phyloP scores from a whole-genome alignment of 2,329 filamentous ascomycete species.

The Phyllosticta paracitricarpa region DNA sequence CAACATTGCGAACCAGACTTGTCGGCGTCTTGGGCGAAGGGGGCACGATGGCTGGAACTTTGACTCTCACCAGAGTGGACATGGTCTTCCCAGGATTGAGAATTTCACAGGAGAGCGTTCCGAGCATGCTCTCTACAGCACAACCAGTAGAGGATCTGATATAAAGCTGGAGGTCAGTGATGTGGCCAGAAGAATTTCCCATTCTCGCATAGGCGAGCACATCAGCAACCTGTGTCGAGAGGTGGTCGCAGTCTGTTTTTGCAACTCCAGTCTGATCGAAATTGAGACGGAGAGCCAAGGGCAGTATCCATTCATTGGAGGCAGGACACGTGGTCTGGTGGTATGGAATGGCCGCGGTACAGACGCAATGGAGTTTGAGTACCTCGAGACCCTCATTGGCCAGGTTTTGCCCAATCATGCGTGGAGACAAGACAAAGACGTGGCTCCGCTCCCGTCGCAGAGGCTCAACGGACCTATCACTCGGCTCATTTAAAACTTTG shows the following conservation, averaged over 20 bases:
- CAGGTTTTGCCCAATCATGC: not conserved
- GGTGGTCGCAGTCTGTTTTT: not conserved
- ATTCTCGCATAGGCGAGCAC: conserved; percentile 2
- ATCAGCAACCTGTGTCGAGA: conserved; percentile 1
- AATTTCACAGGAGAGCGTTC: conserved; percentile 1
- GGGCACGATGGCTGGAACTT: not conserved
- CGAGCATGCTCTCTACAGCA: conserved; percentile 7
- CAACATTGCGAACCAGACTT: not conserved
- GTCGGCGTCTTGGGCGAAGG: not conserved
- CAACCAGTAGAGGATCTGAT: conserved; percentile 8
- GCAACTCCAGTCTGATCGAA: not conserved
- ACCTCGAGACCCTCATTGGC: not conserved
- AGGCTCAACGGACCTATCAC: not conserved
- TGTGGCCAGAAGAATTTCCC: conserved; percentile 1
- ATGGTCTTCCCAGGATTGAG: conserved; percentile 11
- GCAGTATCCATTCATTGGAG: conserved; percentile 1
- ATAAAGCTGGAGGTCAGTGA: conserved; percentile 9
- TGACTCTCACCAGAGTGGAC: conserved; percentile 9
- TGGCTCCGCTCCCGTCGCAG: conserved; percentile 9
- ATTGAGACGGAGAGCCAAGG: not conserved
- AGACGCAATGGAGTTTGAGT: not conserved
- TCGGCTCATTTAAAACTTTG: not conserved
- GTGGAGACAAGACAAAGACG: conserved; percentile 14
- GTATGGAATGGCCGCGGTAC: conserved; percentile 9
- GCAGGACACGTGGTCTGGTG: not conserved